Percentiles rank a stretch among this genome's conserved stretches.
These are phyloP conservation scores for Microbotryum scabiosae DNA, from an alignment of 1,284 basidiomycete species.

Conservation along the genomic window DNA sequence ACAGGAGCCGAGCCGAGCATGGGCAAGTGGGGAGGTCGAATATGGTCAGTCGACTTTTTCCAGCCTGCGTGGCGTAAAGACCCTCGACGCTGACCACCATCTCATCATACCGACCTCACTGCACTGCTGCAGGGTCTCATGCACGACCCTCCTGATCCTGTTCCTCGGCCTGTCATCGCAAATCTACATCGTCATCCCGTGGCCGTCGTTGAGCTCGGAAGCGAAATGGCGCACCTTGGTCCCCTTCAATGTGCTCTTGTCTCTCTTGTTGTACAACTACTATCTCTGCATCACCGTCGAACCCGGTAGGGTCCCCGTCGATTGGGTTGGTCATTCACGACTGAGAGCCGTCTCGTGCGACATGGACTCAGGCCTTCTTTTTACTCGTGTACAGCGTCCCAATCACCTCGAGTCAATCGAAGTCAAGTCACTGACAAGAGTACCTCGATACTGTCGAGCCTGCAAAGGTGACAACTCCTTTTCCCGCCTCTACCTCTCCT, in stretches of 20 bases:
- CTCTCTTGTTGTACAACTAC: conserved; percentile 78
- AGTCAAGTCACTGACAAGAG: conserved; percentile 72
- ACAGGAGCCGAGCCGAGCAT: too few species aligned
- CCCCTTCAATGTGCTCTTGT: conserved; percentile 56
- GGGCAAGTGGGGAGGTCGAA: too few species aligned
- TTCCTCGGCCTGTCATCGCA: conserved; percentile 85
- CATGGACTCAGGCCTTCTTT: not conserved
- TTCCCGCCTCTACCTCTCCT: not conserved
- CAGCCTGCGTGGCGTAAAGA: too few species aligned
- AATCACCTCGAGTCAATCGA: conserved; percentile 47
- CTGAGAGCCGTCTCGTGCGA: not conserved
- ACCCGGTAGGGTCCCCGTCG: conserved; percentile 69
- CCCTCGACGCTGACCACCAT: too few species aligned
- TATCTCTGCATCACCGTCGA: conserved; percentile 67
- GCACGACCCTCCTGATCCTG: conserved; percentile 66
- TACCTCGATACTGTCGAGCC: conserved; percentile 70
- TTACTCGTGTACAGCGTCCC: too few species aligned
- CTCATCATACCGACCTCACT: too few species aligned
- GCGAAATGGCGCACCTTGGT: not conserved
- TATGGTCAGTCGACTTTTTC: too few species aligned
- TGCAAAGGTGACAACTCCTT: conserved; percentile 41
- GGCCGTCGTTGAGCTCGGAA: conserved; percentile 51
- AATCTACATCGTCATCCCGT: conserved; percentile 78
- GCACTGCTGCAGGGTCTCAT: conserved; percentile 40
- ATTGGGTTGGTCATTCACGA: conserved; percentile 56